Evolutionary conservation across 148 eudicot genomes (phyloP), one percentile per base, ranked within the genome.

Genomic region (Rheum nobile): DNA sequence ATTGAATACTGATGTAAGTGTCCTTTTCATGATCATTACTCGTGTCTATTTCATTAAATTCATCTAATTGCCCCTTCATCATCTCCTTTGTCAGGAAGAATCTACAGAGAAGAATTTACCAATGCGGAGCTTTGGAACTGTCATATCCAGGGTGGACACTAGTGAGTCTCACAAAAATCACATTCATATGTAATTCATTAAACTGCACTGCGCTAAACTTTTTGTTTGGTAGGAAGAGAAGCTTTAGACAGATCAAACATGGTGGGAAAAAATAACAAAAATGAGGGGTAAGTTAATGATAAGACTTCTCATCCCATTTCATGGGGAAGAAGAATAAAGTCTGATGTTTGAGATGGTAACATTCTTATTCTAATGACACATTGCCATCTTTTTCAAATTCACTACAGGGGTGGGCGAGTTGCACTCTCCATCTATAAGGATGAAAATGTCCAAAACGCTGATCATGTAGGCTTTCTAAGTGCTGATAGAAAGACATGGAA

Each of bases 91-190:
- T n/a, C 88, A 95, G 99, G 96, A 90, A 74, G 91, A 87, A 75
- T 80, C 68, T 42, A 50, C 71, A 26, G 97, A 87, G 67, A 79
- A 83, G 63, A 54, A 28, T 35, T 79, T 71, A 61, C 86, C 88
- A 38, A 70, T 55, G 65, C 89, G 99, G 82, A 88, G 88, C 87
- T 91, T 95, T 80, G 99, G 99, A 55, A 91, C 92, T 26, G 80
- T 88, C 55, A 80, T 95, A 80, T 82, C 83, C 41, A 80, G 75
- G 11, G 86, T 79, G 76, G 90, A 83, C 79, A 77, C 47, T 41
- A 72, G 89, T 90, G 76, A 77, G 86, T 76, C 71, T 34, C 39
- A 32, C 39, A 32, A 14, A 37, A 48, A 31, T 17, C 31, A 39
- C 21, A 34, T 14, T 17, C 59, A 19, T 50, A 31, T 35, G 28